phyloP scores from a whole-genome alignment of 345 rosid species.

The Pugionium dolabratum region DNA sequence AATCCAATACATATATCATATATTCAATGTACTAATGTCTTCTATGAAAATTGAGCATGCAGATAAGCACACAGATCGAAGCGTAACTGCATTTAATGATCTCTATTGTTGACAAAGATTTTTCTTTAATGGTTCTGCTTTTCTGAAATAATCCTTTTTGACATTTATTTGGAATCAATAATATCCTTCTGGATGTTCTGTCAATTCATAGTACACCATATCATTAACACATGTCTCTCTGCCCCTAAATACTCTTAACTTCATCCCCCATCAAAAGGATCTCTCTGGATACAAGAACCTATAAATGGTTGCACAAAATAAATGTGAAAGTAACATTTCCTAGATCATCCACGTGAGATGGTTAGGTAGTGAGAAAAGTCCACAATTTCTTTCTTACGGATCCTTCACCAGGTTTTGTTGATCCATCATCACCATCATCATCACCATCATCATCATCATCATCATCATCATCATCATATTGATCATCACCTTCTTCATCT shows the following conservation, averaged over 20 bases:
- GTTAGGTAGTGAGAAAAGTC: constrained; percentile 70
- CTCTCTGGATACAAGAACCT: constrained; percentile 20
- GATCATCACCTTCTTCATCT: constrained; percentile 34
- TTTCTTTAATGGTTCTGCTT: constrained; percentile 27
- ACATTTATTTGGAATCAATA: constrained; percentile 40
- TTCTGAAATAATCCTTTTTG: constrained; percentile 32
- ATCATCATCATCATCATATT: background rate
- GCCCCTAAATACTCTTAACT: constrained; percentile 32
- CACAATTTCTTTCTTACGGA: constrained; percentile 80
- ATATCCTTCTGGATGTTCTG: constrained; percentile 29
- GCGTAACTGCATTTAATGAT: constrained; percentile 30
- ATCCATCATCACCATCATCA: constrained; percentile 49
- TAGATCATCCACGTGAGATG: constrained; percentile 39
- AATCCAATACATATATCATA: constrained; percentile 18
- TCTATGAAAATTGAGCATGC: constrained; percentile 29
- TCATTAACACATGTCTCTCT: constrained; percentile 29
- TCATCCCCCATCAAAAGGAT: constrained; percentile 30
- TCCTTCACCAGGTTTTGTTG: constrained; percentile 57
- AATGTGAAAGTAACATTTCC: constrained; percentile 40
- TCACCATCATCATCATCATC: constrained; percentile 39
- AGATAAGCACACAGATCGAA: constrained; percentile 39
- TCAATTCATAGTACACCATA: background rate
- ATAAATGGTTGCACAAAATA: constrained; percentile 28
- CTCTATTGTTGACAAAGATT: constrained; percentile 23
- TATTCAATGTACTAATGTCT: background rate